Base-by-base conservation (phyloP, 495 filamentous ascomycete species). In the Annulohypoxylon moriforme region DNA sequence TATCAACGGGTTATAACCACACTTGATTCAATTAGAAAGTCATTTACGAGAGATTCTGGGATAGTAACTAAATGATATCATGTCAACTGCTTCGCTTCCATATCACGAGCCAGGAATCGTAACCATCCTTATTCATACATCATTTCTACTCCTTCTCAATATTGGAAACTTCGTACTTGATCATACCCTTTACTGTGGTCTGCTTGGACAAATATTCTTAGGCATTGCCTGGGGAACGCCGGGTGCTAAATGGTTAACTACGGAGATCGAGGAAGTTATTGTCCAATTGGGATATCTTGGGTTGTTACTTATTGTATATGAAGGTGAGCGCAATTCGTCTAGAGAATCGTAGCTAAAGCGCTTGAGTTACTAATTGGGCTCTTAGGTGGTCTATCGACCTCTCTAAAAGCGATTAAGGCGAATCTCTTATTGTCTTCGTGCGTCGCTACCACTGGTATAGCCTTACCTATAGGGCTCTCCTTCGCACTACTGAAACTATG, bases 241-340 rank as follows among this genome's bases (percentile, higher is more conserved):
- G 0, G 85, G 89, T 0, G 83, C 72, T 22, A 75, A 81, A 10
- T 74, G 76, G 62, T 69, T 84, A 9, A 52, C 70, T 1, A 76
- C 79, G 27, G 82, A 87, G 71, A 89, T 85, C 84, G 84, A 94
- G 76, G 72, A 85, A 2, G 82, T 83, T 0, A 85, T 93, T 46
- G 85, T 90, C 8, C 85, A 89, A 46, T 75, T 95, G n/a, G 92
- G 93, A 0, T 95, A 94, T 73, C 77, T 95, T 0, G 93, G 93
- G 0, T 72, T 96, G 38, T 86, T 94, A 11, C 78, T 94, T 46
- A 79, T 95, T 9, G 91, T 96, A 1, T 94, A 89, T 74, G 88
- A 93, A 80, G 91, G 91, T 47, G 18, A 47, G 44, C 13, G 14
- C 1, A 40, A 47, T 7, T 46, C 6, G 18, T 20, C 9, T 6